Evolutionary conservation across 2,329 filamentous ascomycete genomes (phyloP).

Genomic region (Microdochium paspali): DNA sequence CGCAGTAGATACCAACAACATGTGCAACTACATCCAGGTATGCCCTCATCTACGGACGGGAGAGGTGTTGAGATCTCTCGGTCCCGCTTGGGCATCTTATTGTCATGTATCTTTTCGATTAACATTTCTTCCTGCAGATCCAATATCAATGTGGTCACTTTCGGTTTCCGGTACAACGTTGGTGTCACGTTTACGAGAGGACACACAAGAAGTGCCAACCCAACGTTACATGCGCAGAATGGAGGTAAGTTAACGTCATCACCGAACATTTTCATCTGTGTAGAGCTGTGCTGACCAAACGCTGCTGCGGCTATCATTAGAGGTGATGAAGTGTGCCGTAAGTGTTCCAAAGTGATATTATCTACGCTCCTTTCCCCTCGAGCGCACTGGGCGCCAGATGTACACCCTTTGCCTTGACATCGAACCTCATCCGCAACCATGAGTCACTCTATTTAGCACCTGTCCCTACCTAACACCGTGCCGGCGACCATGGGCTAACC

Average conservation of each 20-base stretch:
- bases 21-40: conserved; percentile 1
- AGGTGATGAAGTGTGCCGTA: conserved; percentile 4
- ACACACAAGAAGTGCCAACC: conserved; percentile 3
- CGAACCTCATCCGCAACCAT: no score
- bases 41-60: no score
- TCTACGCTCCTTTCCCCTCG: not conserved
- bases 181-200: conserved; percentile 1
- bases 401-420: no score
- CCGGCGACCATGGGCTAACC: not conserved
- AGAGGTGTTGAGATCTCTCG: no score
- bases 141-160: conserved; percentile 3
- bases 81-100: no score
- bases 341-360: not conserved
- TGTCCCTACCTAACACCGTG: not conserved
- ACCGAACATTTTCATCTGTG: not conserved
- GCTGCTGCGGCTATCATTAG: not conserved
- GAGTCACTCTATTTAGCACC: no score
- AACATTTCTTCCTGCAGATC: not conserved
- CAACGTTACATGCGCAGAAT: conserved; percentile 2
- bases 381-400: no score
- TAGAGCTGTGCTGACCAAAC: not conserved
- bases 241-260: not conserved
- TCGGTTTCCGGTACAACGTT: conserved; percentile 2
- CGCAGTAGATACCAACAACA: not conserved
- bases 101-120: not conserved